Base-by-base conservation (phyloP, 495 filamentous ascomycete species). In the Cudoniella acicularis region DNA sequence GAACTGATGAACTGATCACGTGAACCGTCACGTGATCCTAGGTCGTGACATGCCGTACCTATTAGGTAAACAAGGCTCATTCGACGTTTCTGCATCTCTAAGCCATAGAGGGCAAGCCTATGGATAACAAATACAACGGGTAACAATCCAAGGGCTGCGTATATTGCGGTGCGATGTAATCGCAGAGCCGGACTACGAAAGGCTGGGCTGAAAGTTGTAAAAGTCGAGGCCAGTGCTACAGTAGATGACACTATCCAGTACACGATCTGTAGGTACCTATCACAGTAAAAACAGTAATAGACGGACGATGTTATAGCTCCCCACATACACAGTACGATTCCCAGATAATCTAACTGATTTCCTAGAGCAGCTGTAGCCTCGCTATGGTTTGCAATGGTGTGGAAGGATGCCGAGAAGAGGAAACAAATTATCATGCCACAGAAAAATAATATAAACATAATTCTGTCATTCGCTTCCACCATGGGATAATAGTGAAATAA, bases 81-180 rank as follows among this genome's bases (percentile, higher is more conserved):
- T 59, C 84, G 81, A 36, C 82, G 73, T 22, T 86, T 78, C 64
- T 87, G 88, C 13, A 87, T 70, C 22, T 61, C 57, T 42, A 92
- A 54, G 22, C 87, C 90, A 67, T 96, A 88, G 48, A 74, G 59
- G 41, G 80, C 50, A 40, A 64, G 52, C 18, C 57, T 43, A 54
- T 64, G 56, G 22, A 43, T 54, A 42, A 57, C 82, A 1, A 94
- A 92, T 47, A 95, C 77, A n/a, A 92, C 75, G 10, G 88, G 89
- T 10, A 88, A 94, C 49, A 91, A 73, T 11, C 93, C 93, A 73
- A 96, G 86, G 27, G 80, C 81, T 36, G 93, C 83, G 70, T 96
- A 97, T 89, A 97, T 94, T 56, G 79, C 73, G 13, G 93, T 89
- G 40, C 92, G 84, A 69, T 93, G 90, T 20, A 88, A 88, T n/a